A percentile compares a stretch with the other conserved stretches of the same genome.
Evolutionary conservation across 805 yeast species (phyloP).

Genomic region (Metschnikowia continentalis): DNA sequence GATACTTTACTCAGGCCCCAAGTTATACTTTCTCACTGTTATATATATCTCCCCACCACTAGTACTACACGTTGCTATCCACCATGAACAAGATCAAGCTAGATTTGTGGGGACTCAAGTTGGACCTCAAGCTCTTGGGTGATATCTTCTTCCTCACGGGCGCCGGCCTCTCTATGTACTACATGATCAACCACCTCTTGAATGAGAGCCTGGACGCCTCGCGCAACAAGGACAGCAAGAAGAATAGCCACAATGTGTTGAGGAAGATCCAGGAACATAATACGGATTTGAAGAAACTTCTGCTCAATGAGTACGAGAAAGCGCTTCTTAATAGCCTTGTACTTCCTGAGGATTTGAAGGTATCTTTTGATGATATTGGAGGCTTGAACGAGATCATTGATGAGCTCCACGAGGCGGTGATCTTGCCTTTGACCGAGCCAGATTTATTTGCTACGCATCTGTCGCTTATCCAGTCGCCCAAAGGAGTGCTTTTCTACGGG

Average conservation of each 20-base stretch:
- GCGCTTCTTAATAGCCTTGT: constrained; percentile 74
- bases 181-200: constrained; percentile 44
- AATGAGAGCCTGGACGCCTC: constrained; percentile 32
- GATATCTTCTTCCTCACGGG: constrained; percentile 43
- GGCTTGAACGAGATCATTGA: constrained; percentile 80
- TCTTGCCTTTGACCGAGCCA: constrained; percentile 77
- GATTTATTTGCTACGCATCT: constrained; percentile 69
- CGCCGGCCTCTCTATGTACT: constrained; percentile 69
- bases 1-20: too few relatives aligned
- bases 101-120: constrained; percentile 35
- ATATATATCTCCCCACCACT: not conserved
- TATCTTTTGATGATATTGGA: constrained; percentile 79
- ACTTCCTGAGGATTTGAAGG: constrained; percentile 77
- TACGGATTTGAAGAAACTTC: constrained; percentile 53
- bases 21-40: not conserved
- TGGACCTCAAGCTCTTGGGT: constrained; percentile 40
- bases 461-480: constrained; percentile 77
- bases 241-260: constrained; percentile 47
- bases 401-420: constrained; percentile 82
- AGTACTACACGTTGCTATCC: not conserved
- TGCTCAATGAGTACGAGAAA: constrained; percentile 70
- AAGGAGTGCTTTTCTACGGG: constrained; percentile 87
- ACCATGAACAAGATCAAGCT: constrained; percentile 31
- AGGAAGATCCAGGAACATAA: constrained; percentile 40
- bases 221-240: constrained; percentile 53